Evolutionary conservation across 2,329 filamentous ascomycete species (phyloP).

Genomic region (Fusarium globosum): DNA sequence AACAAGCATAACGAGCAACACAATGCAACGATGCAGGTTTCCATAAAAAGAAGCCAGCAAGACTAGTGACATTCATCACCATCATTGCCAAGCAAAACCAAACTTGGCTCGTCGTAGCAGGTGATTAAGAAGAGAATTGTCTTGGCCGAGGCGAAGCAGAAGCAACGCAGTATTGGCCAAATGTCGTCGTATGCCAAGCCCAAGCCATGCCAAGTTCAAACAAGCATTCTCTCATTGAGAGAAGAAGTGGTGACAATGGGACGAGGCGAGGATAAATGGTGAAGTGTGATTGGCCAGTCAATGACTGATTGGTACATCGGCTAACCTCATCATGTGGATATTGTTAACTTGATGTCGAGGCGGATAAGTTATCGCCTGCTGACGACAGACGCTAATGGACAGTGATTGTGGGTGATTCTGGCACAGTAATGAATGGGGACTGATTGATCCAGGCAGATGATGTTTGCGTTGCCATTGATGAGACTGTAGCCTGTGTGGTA

Average conservation of each 20-base stretch:
- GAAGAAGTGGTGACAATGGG: background rate
- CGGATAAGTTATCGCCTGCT: constrained; percentile 24
- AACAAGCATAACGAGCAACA: constrained; percentile 11
- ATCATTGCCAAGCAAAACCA: constrained; percentile 20
- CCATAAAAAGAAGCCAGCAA: constrained; percentile 10
- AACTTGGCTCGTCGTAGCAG: constrained; percentile 27
- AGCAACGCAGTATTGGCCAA: background rate
- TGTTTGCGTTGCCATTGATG: constrained; percentile 19
- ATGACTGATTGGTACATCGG: constrained; percentile 18
- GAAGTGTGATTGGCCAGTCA: constrained; percentile 22
- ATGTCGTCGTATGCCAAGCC: constrained; percentile 33
- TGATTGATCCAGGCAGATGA: constrained; percentile 4
- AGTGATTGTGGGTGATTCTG: constrained; percentile 9
- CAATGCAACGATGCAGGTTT: constrained; percentile 8
- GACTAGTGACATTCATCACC: constrained; percentile 18
- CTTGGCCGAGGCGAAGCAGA: constrained; percentile 38
- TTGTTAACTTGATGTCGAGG: constrained; percentile 1
- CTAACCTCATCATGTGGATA: constrained; percentile 29
- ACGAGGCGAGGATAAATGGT: background rate
- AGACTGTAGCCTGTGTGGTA: background rate
- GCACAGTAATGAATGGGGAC: constrained; percentile 20
- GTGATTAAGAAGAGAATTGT: constrained; percentile 19
- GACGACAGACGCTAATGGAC: constrained; percentile 32
- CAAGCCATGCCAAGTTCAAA: constrained; percentile 39
- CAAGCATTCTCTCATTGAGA: constrained; percentile 27